Base-by-base conservation (phyloP, 1,284 basidiomycete species). In the Cryptococcus sp. region DNA sequence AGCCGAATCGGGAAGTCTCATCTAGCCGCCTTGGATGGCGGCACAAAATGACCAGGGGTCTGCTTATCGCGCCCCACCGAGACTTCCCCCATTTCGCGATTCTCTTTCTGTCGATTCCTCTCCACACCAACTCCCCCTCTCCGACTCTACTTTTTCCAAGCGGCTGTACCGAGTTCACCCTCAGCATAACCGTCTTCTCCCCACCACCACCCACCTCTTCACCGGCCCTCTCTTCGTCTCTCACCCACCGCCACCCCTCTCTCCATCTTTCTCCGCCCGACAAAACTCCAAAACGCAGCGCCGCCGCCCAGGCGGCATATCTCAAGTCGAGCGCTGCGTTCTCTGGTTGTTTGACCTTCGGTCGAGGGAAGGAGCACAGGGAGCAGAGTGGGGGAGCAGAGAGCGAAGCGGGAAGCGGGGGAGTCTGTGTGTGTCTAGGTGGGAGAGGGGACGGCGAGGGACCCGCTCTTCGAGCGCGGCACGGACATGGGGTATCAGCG, bases 261-360 rank as follows among this genome's bases (percentile, higher is more conserved):
- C 28, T 46, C 39, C 23, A 44, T 56, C 57, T 56, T 60, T 62
- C 54, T 50, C 53, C 28, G 48, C 47, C 40, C 53, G 39, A 46
- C 42, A 46, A 40, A 46, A 46, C 57, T 68, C 73, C 71, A 71
- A 76, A 74, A 71, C 53, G 72, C 72, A 72, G 72, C 75, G 71
- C 67, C 75, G 73, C 65, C 73, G 63, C 70, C 46, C 39, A 45
- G 51, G 67, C 64, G 69, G 69, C 68, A 69, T 51, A 16, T 33
- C 28, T 9, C 28, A 33, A 33, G 28, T 33, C 28, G 54, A 20
- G 12, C 16, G 20, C n/a, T 46, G 52, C 35, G 55, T 46, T n/a
- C 16, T 37, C 28, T 13, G 20, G 18, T 35, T 28, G 43, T 28
- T 12, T 38, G 44, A 20, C 39, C n/a, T n/a, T n/a, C n/a, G n/a